Base-by-base conservation (phyloP, 306 rosid species). In the Cucurbita argyrosperma region DNA sequence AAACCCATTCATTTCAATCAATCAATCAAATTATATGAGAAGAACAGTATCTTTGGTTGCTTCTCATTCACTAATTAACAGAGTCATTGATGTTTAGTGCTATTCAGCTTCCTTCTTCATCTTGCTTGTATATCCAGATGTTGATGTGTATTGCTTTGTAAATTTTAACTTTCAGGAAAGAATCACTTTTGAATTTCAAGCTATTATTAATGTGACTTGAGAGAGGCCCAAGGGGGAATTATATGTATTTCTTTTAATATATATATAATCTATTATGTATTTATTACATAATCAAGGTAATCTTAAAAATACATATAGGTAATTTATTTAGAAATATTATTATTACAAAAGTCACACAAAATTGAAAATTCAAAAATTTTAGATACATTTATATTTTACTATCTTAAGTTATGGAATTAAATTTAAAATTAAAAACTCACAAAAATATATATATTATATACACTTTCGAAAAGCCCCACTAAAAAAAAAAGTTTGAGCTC, bases 61-160 rank as follows among this genome's bases (percentile, higher is more conserved):
- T 54, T 76, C 76, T 83, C 53, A 2, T 39, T 59, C 76, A 73
- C 87, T 84, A 84, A 82, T 85, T 58, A 81, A 47, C 73, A 46
- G 73, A 18, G 76, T 77, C 81, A 80, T 73, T 76, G 76, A 82
- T 78, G 90, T 84, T 76, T 78, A 67, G 77, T 67, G 79, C 77
- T 75, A 76, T 46, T 46, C 5, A 23, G 8, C 53, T 67, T 67
- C 35, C 74, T 68, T 47, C 74, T 68, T 23, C 72, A 47, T 68
- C 74, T 23, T 68, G 57, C 8, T 37, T 65, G 77, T 77, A 66
- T 63, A 72, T 74, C 50, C 79, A 79, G 77, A 74, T 82, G 77
- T 83, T 76, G 77, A 76, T 83, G 74, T 84, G 80, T 80, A 81
- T 70, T 84, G 73, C 75, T 80, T 81, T 83, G 54, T 83, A 83